A percentile compares a stretch with the other conserved stretches of the same genome.
phyloP scores from a whole-genome alignment of 345 rosid genomes.

The Luvunga scandens region DNA sequence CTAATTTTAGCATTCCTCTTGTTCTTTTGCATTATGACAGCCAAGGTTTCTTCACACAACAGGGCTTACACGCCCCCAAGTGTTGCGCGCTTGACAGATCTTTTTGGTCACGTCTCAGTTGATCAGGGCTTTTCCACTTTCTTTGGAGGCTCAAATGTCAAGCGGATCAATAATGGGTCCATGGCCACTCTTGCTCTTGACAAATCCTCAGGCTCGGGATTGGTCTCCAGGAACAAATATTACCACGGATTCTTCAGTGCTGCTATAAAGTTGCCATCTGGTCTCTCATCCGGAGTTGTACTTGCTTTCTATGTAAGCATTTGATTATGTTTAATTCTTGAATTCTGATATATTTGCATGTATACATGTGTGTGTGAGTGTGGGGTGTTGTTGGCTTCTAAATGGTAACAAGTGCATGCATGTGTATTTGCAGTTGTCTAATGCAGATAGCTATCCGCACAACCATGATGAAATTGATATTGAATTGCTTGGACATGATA shows the following conservation, averaged over 20 bases:
- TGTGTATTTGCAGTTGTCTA: constrained; percentile 52
- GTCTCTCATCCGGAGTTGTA: constrained; percentile 85
- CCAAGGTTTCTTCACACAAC: constrained; percentile 53
- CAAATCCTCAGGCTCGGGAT: constrained; percentile 79
- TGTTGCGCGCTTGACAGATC: constrained; percentile 62
- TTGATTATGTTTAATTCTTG: background rate
- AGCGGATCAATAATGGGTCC: constrained; percentile 53
- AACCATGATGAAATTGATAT: constrained; percentile 91
- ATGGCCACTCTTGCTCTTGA: constrained; percentile 61
- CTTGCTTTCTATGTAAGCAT: constrained; percentile 84
- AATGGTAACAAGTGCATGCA: background rate
- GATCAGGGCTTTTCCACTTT: constrained; percentile 38
- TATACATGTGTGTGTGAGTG: too few relatives aligned
- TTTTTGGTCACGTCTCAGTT: constrained; percentile 49
- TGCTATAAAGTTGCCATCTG: constrained; percentile 80
- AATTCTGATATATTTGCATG: background rate
- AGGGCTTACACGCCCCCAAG: constrained; percentile 52
- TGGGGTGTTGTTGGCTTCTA: too few relatives aligned
- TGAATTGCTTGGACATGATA: constrained; percentile 79
- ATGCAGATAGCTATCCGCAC: constrained; percentile 63
- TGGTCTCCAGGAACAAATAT: constrained; percentile 52
- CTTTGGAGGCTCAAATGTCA: constrained; percentile 61
- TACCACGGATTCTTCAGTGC: constrained; percentile 85
- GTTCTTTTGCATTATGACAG: constrained; percentile 34
- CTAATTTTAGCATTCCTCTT: constrained; percentile 24